Evolutionary conservation across 192 early-diverging fungal genomes (phyloP), one percentile per base, ranked within the genome.

Genomic region (Entomortierella chlamydospora): DNA sequence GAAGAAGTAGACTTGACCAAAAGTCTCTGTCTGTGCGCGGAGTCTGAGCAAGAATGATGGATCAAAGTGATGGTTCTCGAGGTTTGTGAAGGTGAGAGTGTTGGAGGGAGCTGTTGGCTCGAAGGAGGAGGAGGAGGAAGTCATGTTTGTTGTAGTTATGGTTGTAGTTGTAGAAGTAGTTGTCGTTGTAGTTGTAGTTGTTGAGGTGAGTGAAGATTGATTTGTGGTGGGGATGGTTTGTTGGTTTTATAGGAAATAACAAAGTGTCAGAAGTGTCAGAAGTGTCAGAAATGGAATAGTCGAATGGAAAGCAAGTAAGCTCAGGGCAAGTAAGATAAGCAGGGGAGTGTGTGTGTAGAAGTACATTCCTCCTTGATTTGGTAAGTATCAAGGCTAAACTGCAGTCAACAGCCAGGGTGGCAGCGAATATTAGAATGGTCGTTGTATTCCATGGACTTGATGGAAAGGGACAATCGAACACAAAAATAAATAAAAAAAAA

Each of bases 61-160:
- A 5, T 64, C 63, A 45, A 87, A 87, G 34, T 86, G 77, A 15
- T 54, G 39, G 2, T 45, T 49, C 17, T 83, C 77, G 33, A 90
- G 70, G 50, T 88, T 74, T 31, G 86, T 81, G 55, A 90, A 66
- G 22, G 78, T 83, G 12, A 90, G 26, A 18, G 89, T 90, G 61
- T 89, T 90, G 41, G 87, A 86, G 15, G 86, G 86, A 18, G 39
- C 61, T 20, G 61, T 33, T 31, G 61, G 49, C n/a, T n/a, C n/a
- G n/a, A n/a, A n/a, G 26, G 54, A 33, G 15, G 58, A 30, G 31
- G 64, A 17, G 31, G 55, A 33, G 52, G 25, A 3, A 10, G 52
- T 26, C 28, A 54, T 54, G 20, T 8, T 51, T 51, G 50, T 15
- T 51, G 18, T 51, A n/a, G 39, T 41, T 41, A 13, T 51, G 50